Conservation (phyloP, 768 basidiomycete species). For the Lyophyllum shimeji region DNA sequence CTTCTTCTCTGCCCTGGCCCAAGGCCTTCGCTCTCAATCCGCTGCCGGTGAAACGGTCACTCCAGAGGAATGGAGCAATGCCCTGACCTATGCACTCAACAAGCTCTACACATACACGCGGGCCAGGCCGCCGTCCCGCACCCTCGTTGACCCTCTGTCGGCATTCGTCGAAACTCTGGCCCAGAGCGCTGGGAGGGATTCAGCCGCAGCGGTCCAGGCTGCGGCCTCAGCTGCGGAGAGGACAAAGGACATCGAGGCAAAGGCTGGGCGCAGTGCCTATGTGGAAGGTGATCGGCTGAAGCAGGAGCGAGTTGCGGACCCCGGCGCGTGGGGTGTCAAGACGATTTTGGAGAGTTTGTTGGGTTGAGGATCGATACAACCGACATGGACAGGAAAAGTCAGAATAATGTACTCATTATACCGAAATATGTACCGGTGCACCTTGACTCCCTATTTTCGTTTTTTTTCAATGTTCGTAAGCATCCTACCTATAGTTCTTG, state of each 20-base stretch:
- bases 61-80: slow-evolving; percentile 55
- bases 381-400: background rate
- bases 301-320: slow-evolving; percentile 70
- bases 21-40: slow-evolving; percentile 52
- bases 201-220: slow-evolving; percentile 54
- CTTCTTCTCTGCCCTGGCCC: slow-evolving; percentile 86
- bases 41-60: slow-evolving; percentile 36
- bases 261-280: slow-evolving; percentile 88
- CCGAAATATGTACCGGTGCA: too few species aligned
- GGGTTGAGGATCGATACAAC: background rate
- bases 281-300: slow-evolving; percentile 68
- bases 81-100: slow-evolving; percentile 55
- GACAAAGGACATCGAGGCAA: slow-evolving; percentile 77
- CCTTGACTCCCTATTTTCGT: too few species aligned
- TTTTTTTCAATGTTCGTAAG: too few species aligned
- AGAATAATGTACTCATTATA: background rate
- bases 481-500: too few species aligned
- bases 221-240: slow-evolving; percentile 67
- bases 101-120: slow-evolving; percentile 82
- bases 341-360: slow-evolving; percentile 60
- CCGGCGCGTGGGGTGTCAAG: slow-evolving; percentile 91
- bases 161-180: slow-evolving; percentile 63
- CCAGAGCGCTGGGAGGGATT: slow-evolving; percentile 25
- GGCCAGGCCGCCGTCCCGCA: slow-evolving; percentile 87
- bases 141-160: slow-evolving; percentile 87